phyloP scores from a whole-genome alignment of 192 early-diverging fungal genomes.

The Diversispora epigaea region DNA sequence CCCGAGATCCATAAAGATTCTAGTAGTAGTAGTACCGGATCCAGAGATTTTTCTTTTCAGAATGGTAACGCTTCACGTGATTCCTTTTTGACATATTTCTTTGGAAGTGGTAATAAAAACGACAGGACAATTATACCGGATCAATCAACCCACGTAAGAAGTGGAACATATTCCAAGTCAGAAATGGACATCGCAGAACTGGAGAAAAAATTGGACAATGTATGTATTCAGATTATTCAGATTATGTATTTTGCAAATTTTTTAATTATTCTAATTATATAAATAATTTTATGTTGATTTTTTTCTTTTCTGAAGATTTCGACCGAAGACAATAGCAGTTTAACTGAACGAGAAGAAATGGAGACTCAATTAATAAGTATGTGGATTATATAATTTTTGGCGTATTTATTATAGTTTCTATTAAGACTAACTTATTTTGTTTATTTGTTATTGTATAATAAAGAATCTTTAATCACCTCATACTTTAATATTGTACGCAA shows the following conservation, averaged over 20 bases:
- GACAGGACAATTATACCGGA: slow-evolving; percentile 13
- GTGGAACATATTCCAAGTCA: neutral
- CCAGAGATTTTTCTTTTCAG: slow-evolving; percentile 1
- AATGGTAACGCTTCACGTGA: slow-evolving; percentile 29
- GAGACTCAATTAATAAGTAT: slow-evolving; percentile 77
- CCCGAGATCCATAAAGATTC: slow-evolving; percentile 17
- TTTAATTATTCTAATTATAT: neutral
- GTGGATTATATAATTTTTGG: slow-evolving; percentile 12
- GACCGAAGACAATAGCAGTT: slow-evolving; percentile 25
- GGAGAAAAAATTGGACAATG: slow-evolving; percentile 30
- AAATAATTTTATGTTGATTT: neutral
- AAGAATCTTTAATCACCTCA: slow-evolving; percentile 68
- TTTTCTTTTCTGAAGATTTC: neutral
- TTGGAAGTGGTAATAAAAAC: slow-evolving; percentile 41
- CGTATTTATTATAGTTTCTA: neutral
- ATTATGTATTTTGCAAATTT: neutral
- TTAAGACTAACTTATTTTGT: neutral
- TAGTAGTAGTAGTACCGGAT: neutral
- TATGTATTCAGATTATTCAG: neutral
- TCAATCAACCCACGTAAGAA: neutral
- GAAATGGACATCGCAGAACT: slow-evolving; percentile 29
- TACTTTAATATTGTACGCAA: slow-evolving; percentile 82
- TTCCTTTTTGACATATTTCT: slow-evolving; percentile 53
- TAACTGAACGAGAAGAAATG: slow-evolving; percentile 66
- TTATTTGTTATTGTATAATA: neutral